Evolutionary conservation across 1,139 yeast species (phyloP).

Genomic region (Debaryomyces fabryi): DNA sequence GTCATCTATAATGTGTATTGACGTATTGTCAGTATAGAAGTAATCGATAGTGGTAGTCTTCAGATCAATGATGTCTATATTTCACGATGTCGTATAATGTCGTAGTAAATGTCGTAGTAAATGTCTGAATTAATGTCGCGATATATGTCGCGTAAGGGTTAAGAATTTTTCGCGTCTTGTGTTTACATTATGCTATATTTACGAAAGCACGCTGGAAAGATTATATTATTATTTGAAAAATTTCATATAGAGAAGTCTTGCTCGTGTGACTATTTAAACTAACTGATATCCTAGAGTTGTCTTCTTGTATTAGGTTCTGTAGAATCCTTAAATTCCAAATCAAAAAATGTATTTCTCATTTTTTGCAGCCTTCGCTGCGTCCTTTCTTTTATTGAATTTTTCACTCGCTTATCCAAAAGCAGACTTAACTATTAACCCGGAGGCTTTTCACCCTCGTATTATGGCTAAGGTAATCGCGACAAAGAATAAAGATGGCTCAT

Average conservation of each 20-base stretch:
- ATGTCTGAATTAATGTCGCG: not conserved
- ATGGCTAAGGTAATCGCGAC: not conserved
- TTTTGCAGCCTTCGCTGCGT: conserved; percentile 3
- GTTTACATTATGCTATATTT: not conserved
- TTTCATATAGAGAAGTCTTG: not conserved
- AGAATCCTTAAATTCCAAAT: not conserved
- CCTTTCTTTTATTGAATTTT: not conserved
- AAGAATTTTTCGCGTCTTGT: not conserved
- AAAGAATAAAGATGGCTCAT: not conserved
- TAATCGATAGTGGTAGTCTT: not conserved
- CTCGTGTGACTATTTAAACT: not conserved
- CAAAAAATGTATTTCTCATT: not conserved
- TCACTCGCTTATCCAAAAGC: not conserved
- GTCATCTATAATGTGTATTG: conserved; percentile 13
- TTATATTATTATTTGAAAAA: not conserved
- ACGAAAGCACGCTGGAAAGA: not conserved
- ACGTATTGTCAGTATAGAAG: not conserved
- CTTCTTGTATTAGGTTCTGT: not conserved
- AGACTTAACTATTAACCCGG: not conserved
- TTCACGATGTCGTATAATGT: not conserved
- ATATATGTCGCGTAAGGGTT: not conserved
- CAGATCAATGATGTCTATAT: not conserved
- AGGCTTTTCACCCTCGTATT: not conserved
- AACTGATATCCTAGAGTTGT: not conserved
- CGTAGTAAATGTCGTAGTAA: not conserved